Evolutionary conservation across 2,329 filamentous ascomycete genomes (phyloP), one percentile per base, ranked within the genome.

Genomic region (Cytospora piceicola): DNA sequence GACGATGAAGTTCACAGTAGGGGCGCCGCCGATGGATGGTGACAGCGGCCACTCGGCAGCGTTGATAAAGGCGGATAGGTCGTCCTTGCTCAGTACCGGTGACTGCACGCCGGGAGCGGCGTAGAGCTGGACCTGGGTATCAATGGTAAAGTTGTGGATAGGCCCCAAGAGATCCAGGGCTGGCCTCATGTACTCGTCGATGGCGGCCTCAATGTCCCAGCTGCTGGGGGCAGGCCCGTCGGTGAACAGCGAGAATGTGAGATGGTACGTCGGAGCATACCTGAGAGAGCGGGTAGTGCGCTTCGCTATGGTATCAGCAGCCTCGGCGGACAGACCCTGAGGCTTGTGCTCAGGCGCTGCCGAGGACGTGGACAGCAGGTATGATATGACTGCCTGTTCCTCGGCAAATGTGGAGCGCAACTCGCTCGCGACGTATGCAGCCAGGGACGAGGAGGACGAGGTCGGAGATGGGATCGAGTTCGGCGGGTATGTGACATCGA

Each of bases 41-140:
- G 91, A 96, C 3, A 99, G 79, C 0, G 95, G 95, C 95, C 95
- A 99, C 79, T 99, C 95, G 2, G 95, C 95, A 2, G 94, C 94
- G 73, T 99, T 99, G 77, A 99, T 93, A 74, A 99, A 99, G 1
- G 92, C 94, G 46, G 92, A 93, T 1, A 99, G 83, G 72, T 97
- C 93, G 71, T 96, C 91, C 75, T 93, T 94, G 72, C 86, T 88
- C 42, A 99, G 80, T 0, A 90, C 83, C 29, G 88, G 79, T 20
- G 83, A 82, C 71, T 86, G 83, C 1, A 87, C 85, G n/a, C 88
- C 85, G 0, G 87, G 85, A 1, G 82, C 80, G n/a, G 95, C 94
- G 74, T 97, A 97, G 0, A 98, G 85, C 78, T 99, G 95, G 3
- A 99, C 91, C 78, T 99, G 95, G 0, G 93, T 96, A 74, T 98